Conservation (phyloP, 139 green algal genomes). For the Nannochloris sp. region DNA sequence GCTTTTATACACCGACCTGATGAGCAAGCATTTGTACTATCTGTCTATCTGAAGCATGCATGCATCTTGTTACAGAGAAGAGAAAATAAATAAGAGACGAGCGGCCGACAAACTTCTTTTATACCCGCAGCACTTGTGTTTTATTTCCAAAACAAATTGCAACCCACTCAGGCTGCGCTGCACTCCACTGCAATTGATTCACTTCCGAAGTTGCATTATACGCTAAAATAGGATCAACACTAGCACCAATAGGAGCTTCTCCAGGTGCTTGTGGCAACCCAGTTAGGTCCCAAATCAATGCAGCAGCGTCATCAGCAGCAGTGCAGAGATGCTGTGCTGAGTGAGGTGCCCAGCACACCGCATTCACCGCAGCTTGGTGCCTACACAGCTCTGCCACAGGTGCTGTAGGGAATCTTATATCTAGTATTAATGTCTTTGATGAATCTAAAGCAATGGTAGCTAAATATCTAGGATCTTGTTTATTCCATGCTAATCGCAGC, state of each 20-base stretch:
- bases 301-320: constrained; percentile 68
- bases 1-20: no score
- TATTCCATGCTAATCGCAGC: constrained; percentile 94
- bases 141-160: constrained; percentile 83
- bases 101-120: constrained; percentile 14
- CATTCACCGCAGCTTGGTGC: constrained; percentile 79
- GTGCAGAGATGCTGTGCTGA: constrained; percentile 86
- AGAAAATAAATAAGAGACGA: no score
- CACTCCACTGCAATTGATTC: constrained; percentile 88
- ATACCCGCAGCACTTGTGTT: constrained; percentile 90
- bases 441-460: constrained; percentile 56
- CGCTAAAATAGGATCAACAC: constrained; percentile 86
- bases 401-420: constrained; percentile 85
- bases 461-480: constrained; percentile 94
- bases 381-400: constrained; percentile 83
- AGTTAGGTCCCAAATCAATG: constrained; percentile 93
- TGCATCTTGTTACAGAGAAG: no score
- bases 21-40: no score
- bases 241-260: constrained; percentile 5
- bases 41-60: no score
- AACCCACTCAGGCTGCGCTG: constrained; percentile 80
- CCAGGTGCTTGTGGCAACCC: not conserved
- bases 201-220: constrained; percentile 87
- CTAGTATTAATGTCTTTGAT: constrained; percentile 72
- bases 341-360: constrained; percentile 92